phyloP scores from a whole-genome alignment of 768 basidiomycete species.

The Neoboletus brunneissimus region DNA sequence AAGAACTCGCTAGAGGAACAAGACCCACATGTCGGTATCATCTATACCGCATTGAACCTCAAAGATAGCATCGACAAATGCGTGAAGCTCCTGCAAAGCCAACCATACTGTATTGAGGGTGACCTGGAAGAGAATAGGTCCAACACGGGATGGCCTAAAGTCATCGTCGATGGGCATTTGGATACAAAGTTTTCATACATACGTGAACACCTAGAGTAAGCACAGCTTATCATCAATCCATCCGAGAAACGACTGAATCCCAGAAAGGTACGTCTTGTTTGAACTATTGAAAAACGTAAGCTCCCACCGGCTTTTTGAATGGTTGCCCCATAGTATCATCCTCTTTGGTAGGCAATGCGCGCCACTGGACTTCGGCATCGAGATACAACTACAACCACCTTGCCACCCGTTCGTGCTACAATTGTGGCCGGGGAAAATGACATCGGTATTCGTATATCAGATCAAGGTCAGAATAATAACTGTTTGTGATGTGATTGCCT shows the following conservation, averaged over 20 bases:
- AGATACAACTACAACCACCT: conserved; percentile 30
- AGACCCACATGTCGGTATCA: conserved; percentile 78
- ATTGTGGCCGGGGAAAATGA: conserved; percentile 73
- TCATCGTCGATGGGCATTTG: conserved; percentile 70
- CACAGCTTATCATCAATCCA: conserved; percentile 1
- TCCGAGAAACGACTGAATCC: neutral
- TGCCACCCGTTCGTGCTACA: conserved; percentile 71
- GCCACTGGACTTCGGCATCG: conserved; percentile 58
- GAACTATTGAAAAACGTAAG: conserved; percentile 87
- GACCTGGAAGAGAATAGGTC: conserved; percentile 26
- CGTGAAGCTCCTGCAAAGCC: conserved; percentile 48
- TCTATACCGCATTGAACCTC: conserved; percentile 72
- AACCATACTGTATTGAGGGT: conserved; percentile 45
- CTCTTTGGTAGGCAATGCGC: conserved; percentile 57
- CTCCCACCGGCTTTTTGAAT: neutral
- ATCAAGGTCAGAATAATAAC: conserved; percentile 59
- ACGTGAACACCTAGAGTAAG: conserved; percentile 81
- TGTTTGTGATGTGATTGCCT: neutral
- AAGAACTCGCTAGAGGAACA: conserved; percentile 33
- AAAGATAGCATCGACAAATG: conserved; percentile 72
- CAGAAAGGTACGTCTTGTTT: conserved; percentile 74
- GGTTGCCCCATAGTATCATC: neutral
- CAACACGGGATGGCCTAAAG: conserved; percentile 52
- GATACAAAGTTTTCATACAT: conserved; percentile 79
- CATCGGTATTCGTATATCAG: conserved; percentile 83